These are phyloP conservation scores for Spizellomyces sp. DNA, from an alignment of 192 early-diverging fungal species.

Conservation along the genomic window DNA sequence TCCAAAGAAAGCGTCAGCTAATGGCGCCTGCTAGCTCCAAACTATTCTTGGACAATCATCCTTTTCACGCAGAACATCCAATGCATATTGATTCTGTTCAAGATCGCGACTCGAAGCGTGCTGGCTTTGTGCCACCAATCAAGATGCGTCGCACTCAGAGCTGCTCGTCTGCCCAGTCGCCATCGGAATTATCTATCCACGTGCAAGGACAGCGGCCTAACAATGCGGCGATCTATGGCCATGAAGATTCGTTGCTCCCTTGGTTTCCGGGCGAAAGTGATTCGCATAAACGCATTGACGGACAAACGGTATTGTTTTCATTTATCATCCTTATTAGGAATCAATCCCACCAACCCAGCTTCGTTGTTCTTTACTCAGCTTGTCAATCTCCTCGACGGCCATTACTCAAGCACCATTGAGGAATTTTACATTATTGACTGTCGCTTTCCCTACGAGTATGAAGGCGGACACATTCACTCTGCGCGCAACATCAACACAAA, in stretches of 20 bases:
- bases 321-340: background rate
- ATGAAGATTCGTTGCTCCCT: conserved; percentile 12
- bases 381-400: conserved; percentile 67
- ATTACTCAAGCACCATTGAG: conserved; percentile 59
- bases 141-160: conserved; percentile 30
- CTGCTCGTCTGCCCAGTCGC: background rate
- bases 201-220: background rate
- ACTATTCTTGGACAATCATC: no score
- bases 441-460: conserved; percentile 85
- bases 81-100: no score
- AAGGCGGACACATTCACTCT: conserved; percentile 78
- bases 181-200: background rate
- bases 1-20: conserved; percentile 5
- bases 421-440: conserved; percentile 77
- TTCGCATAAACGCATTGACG: conserved; percentile 31
- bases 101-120: background rate
- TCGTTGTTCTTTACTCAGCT: conserved; percentile 37
- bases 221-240: background rate
- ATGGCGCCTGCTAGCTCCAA: background rate
- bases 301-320: conserved; percentile 22
- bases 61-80: no score
- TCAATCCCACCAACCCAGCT: background rate
- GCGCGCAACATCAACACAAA: conserved; percentile 72
- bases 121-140: background rate
- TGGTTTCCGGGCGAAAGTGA: conserved; percentile 16